A percentile compares a stretch with the other conserved stretches of the same genome.
These are phyloP conservation scores for Ophiocordyceps camponoti-saundersi DNA, from an alignment of 2,329 filamentous ascomycete genomes.

Conservation along the genomic window DNA sequence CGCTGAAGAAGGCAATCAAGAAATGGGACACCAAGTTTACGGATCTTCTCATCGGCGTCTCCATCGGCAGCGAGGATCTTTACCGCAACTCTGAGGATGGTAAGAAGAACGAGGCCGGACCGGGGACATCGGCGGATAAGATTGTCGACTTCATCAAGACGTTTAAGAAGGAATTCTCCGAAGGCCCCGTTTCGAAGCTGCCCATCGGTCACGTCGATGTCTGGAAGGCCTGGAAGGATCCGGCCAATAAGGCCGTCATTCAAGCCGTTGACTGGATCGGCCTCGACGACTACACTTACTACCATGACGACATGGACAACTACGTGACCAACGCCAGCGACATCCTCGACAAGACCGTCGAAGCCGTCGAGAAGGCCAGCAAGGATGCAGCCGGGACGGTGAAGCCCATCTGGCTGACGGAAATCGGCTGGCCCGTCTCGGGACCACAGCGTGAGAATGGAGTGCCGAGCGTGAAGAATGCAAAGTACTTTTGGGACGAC, in stretches of 20 bases:
- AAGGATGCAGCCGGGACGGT: slow-evolving; percentile 26
- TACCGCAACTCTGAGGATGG: slow-evolving; percentile 47
- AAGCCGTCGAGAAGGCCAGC: slow-evolving; percentile 19
- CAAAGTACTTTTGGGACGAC: slow-evolving; percentile 45
- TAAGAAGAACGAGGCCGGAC: slow-evolving; percentile 41
- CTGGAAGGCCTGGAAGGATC: slow-evolving; percentile 45
- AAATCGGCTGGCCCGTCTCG: slow-evolving; percentile 47
- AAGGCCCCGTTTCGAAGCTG: slow-evolving; percentile 27
- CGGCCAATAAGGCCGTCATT: slow-evolving; percentile 41
- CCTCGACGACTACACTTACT: slow-evolving; percentile 51
- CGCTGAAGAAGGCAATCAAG: slow-evolving; percentile 37
- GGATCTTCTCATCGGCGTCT: slow-evolving; percentile 45
- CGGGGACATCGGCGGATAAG: slow-evolving; percentile 39
- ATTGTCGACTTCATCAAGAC: slow-evolving; percentile 50
- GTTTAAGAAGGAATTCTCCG: slow-evolving; percentile 27
- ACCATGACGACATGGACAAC: slow-evolving; percentile 39
- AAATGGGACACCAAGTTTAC: slow-evolving; percentile 32
- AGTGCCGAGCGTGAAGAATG: slow-evolving; percentile 36
- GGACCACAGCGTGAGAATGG: slow-evolving; percentile 38
- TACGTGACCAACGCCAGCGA: slow-evolving; percentile 33
- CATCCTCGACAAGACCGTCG: slow-evolving; percentile 25
- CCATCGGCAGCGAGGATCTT: slow-evolving; percentile 50
- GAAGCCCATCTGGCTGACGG: slow-evolving; percentile 43
- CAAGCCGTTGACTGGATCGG: slow-evolving; percentile 47
- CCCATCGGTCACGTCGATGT: slow-evolving; percentile 53